phyloP scores from a whole-genome alignment of 73 alveolate species.

The Paramecium biaurelia region DNA sequence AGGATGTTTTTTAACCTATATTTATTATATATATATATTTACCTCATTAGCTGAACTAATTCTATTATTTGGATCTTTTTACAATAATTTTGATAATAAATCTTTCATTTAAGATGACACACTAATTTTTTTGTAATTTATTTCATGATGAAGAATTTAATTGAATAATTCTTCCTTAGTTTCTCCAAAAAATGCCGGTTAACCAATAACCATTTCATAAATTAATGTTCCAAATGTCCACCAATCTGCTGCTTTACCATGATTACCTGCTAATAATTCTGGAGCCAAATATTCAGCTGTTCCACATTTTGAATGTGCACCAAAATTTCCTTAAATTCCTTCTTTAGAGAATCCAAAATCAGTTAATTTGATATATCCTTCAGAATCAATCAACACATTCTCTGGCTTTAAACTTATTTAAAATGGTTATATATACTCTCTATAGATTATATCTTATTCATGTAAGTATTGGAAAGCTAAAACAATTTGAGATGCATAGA shows the following conservation, averaged over 20 bases:
- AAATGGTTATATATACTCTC: constrained; percentile 69
- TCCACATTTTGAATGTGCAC: constrained; percentile 79
- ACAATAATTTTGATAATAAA: constrained; percentile 42
- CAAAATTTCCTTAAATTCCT: constrained; percentile 45
- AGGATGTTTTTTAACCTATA: constrained; percentile 15
- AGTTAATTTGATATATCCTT: constrained; percentile 52
- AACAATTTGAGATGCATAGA: constrained; percentile 77
- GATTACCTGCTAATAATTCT: constrained; percentile 82
- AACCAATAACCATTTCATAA: constrained; percentile 93
- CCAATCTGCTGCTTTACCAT: constrained; percentile 90
- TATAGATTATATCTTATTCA: constrained; percentile 73
- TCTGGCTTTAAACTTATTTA: constrained; percentile 57
- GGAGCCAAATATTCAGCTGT: constrained; percentile 97
- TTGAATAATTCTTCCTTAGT: constrained; percentile 88
- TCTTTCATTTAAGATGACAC: constrained; percentile 43
- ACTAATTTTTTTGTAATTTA: not conserved
- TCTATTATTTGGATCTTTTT: constrained; percentile 50
- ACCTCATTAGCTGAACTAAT: constrained; percentile 60
- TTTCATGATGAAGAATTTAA: constrained; percentile 58
- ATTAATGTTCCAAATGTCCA: constrained; percentile 85
- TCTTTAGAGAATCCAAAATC: constrained; percentile 62
- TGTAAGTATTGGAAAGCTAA: constrained; percentile 81
- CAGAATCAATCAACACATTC: constrained; percentile 56
- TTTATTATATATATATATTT: not conserved
- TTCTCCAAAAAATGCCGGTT: constrained; percentile 90